Evolutionary conservation across 2,329 filamentous ascomycete species (phyloP).

Genomic region (Tolypocladium endophyticum): DNA sequence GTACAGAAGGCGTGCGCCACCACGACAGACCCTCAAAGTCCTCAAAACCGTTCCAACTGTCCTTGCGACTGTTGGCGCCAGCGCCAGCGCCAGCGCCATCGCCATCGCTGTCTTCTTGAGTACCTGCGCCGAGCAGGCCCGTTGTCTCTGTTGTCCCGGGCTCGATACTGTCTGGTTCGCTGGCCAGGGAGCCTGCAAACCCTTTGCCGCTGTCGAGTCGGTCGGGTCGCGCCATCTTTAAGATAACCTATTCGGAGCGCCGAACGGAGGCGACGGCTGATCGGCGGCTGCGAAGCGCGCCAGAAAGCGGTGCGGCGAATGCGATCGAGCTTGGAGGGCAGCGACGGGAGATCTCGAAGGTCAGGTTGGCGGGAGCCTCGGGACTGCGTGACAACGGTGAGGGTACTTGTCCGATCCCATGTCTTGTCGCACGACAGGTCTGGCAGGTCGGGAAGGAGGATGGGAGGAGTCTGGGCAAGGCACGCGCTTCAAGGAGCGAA

Average conservation of each 20-base stretch:
- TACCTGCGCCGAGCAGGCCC: constrained; percentile 1
- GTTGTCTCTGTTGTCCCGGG: constrained; percentile 1
- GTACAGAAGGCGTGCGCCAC: constrained; percentile 53
- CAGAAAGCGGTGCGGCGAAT: not conserved
- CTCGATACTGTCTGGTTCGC: not conserved
- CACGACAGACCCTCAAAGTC: constrained; percentile 53
- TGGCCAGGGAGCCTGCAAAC: not conserved
- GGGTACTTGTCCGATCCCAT: not conserved
- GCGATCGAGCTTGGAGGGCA: not conserved
- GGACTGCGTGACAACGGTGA: not conserved
- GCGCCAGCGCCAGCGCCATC: constrained; percentile 1
- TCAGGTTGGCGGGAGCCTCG: not conserved
- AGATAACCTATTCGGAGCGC: not conserved
- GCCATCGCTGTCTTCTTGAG: not conserved
- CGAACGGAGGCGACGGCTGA: not conserved
- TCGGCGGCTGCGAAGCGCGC: not conserved
- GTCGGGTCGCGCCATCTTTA: not conserved
- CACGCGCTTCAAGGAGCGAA: not conserved
- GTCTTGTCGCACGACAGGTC: not conserved
- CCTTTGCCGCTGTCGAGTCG: not conserved
- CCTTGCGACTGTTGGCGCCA: constrained; percentile 7
- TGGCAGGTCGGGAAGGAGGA: not conserved
- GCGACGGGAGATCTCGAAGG: not conserved
- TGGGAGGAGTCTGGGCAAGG: not conserved
- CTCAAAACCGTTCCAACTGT: constrained; percentile 35